phyloP scores from a whole-genome alignment of 176 grass and related monocot species.

The Avena insularis region DNA sequence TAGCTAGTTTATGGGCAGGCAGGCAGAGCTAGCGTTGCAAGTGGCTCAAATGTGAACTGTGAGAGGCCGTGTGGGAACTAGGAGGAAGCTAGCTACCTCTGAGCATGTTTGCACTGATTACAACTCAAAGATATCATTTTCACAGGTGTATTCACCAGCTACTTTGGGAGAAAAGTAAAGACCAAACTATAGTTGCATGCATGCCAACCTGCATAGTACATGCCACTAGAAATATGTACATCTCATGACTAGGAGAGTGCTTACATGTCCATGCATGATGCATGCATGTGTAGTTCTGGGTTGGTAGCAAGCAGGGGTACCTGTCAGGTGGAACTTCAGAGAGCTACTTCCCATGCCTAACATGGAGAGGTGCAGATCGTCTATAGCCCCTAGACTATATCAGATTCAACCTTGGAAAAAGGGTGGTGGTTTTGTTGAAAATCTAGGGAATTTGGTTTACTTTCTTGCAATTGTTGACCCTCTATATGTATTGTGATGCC shows the following conservation, averaged over 20 bases:
- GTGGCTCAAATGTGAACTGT: constrained; percentile 49
- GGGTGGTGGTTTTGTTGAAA: constrained; percentile 15
- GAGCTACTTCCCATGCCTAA: constrained; percentile 43
- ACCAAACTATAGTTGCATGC: constrained; percentile 35
- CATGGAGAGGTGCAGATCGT: constrained; percentile 20
- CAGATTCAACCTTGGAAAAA: constrained; percentile 10
- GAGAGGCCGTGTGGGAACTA: constrained; percentile 22
- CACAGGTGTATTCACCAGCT: constrained; percentile 24
- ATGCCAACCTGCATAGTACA: constrained; percentile 21
- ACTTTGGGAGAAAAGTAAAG: constrained; percentile 27
- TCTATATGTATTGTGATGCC: not conserved
- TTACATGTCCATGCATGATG: constrained; percentile 17
- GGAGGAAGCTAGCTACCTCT: constrained; percentile 16
- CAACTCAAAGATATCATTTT: constrained; percentile 35
- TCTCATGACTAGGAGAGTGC: constrained; percentile 46
- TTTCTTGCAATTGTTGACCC: not conserved
- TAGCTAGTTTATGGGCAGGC: constrained; percentile 35
- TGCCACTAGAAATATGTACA: constrained; percentile 26
- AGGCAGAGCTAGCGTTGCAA: constrained; percentile 18
- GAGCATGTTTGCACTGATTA: constrained; percentile 25
- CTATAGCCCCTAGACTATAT: constrained; percentile 27
- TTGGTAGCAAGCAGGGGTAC: constrained; percentile 52
- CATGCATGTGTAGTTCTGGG: constrained; percentile 28
- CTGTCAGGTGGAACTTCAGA: constrained; percentile 48
- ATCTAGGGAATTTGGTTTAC: not conserved